phyloP scores from a whole-genome alignment of 768 basidiomycete genomes.

The Lentinula lateritia region DNA sequence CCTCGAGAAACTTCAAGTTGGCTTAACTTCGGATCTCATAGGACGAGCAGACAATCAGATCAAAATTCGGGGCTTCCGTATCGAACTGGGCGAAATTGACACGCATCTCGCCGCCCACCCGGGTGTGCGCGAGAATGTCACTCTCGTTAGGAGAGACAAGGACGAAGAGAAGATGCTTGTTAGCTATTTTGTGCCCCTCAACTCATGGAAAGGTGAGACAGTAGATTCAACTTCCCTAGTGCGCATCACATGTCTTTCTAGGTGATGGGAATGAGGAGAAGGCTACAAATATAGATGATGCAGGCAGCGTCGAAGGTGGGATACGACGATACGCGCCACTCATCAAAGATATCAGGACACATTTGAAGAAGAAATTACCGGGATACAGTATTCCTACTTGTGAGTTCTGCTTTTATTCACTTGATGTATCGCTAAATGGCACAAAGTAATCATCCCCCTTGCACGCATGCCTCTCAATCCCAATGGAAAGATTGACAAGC shows the following conservation, averaged over 20 bases:
- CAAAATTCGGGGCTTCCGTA: conserved; percentile 98
- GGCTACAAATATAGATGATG: conserved; percentile 32
- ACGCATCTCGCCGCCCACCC: conserved; percentile 92
- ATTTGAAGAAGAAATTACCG: conserved; percentile 95
- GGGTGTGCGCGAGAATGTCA: conserved; percentile 95
- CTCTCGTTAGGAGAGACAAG: conserved; percentile 93
- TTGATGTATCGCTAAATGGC: conserved; percentile 4
- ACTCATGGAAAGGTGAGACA: background rate
- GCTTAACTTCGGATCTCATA: conserved; percentile 15
- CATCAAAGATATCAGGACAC: conserved; percentile 91
- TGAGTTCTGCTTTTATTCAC: conserved; percentile 33
- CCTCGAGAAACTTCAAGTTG: background rate
- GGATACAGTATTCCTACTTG: conserved; percentile 90
- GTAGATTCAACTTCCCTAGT: background rate
- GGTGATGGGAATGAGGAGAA: conserved; percentile 66
- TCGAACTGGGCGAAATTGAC: conserved; percentile 97
- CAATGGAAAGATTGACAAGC: conserved; percentile 99
- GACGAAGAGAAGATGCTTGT: conserved; percentile 99
- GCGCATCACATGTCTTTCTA: conserved; percentile 52
- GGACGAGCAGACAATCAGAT: conserved; percentile 98
- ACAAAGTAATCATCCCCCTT: conserved; percentile 86
- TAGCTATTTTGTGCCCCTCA: conserved; percentile 85
- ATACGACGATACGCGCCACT: conserved; percentile 79
- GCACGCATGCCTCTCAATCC: conserved; percentile 96
- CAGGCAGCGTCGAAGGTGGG: conserved; percentile 61